Evolutionary conservation across 345 rosid species (phyloP), one percentile per base, ranked within the genome.

Genomic region (Excoecaria agallocha): DNA sequence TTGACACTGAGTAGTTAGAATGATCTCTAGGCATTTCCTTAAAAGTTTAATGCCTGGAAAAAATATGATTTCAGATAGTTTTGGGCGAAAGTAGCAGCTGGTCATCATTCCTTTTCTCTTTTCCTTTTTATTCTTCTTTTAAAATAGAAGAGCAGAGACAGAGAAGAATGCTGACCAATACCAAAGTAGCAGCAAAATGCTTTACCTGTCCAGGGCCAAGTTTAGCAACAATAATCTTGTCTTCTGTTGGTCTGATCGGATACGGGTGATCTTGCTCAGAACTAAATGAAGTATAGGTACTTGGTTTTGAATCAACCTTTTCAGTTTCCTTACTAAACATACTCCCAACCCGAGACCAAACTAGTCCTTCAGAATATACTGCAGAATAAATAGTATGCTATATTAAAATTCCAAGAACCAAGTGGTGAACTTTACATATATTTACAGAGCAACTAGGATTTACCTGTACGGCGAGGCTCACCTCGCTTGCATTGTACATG

Each of bases 281-380:
- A 71, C 78, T 83, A 70, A 90, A 94, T 19, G 86, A 88, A 80
- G 97, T 89, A 78, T 87, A 90, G 55, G 97, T 91, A 75, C 84
- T 86, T 3, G 93, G 85, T 82, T 87, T 89, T 56, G 82, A 72
- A 75, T 77, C 77, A 19, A 71, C 54, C 6, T 67, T 84, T 73
- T 82, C 85, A 2, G 89, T 56, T 73, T 87, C 92, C 89, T 84
- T 90, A 54, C 78, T 60, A 46, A 91, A 77, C 85, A 89, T 91
- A 30, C 99, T 95, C 73, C 99, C 98, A 71, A 85, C 81, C 6
- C 97, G 92, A 72, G 90, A 84, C 99, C 99, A 95, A 78, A 76
- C 79, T 78, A 95, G 82, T 54, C 88, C 94, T 37, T 81, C 76
- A 0, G 99, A 86, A 79, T 85, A 84, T 46, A 89, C 99, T 95